Evolutionary conservation across 225 moss, liverwort and hornwort species (phyloP), one percentile per base, ranked within the genome.

Genomic region (Sphagnum tenellum): DNA sequence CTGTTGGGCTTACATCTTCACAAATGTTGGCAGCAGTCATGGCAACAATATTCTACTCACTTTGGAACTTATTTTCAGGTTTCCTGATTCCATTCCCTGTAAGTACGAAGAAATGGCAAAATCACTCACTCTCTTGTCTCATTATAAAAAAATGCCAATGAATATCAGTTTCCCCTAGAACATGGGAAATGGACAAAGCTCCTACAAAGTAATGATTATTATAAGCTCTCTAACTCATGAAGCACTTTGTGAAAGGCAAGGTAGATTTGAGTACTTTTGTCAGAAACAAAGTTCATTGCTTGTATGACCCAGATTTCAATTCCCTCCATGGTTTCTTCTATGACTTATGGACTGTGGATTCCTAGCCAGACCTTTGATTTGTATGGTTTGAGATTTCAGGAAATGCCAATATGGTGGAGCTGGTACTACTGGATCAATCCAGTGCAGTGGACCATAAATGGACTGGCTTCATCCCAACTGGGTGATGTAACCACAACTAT

Each of bases 21-120:
- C 78, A 78, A 62, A 78, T 78, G 61, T 66, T 82, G 76, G 78
- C 82, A 11, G 82, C 82, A 6, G 74, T 82, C 8, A 44, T 82
- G 0, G 73, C 78, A 2, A 76, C 78, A 2, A 50, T 70, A 7
- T 78, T 78, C 64, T 76, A 78, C 45, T 78, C 78, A 9, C 61
- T 82, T 3, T 82, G 82, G 82, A 82, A 78, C 59, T 44, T 82
- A 0, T 82, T 82, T 50, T 55, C 82, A 2, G 82, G 82, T 4
- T 82, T 82, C 51, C 68, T 82, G 49, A 79, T 82, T 12, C 70
- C 82, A 2, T 48, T 47, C 59, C 75, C 82, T 56, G 79, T 79
- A 70, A 79, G 75, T 47, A 61, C 3, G 47, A 29, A 29, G 29
- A 29, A 29, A 29, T 29, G 29, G 29, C 29, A 29, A 29, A 29